A percentile compares a stretch with the other conserved stretches of the same genome.
phyloP scores from a whole-genome alignment of 768 basidiomycete species.

The Leucosporidium creatinivorum region DNA sequence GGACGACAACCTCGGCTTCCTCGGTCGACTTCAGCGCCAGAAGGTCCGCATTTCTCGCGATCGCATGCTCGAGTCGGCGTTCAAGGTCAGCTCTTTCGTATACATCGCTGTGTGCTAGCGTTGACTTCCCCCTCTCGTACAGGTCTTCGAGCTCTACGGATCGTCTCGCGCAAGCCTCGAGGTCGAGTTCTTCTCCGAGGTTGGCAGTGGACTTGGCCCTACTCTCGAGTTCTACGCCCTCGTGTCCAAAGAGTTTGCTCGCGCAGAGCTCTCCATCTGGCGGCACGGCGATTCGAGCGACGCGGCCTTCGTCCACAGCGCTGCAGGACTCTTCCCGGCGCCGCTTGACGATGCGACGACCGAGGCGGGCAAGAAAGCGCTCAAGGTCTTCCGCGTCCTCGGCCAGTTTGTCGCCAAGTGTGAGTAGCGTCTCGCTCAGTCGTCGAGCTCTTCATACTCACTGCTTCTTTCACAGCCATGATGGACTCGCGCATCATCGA shows the following conservation, averaged over 20 bases:
- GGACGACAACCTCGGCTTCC: constrained; percentile 84
- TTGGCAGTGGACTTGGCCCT: constrained; percentile 93
- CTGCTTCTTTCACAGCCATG: constrained; percentile 48
- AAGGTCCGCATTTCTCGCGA: constrained; percentile 94
- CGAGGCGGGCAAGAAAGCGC: constrained; percentile 57
- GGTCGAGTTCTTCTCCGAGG: constrained; percentile 98
- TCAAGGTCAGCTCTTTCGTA: constrained; percentile 50
- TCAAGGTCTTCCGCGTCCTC: constrained; percentile 77
- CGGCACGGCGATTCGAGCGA: constrained; percentile 52
- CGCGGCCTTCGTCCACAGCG: constrained; percentile 65
- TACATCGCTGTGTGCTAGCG: background rate
- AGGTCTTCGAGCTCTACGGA: constrained; percentile 80
- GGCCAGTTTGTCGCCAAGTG: constrained; percentile 90
- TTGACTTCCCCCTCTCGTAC: constrained; percentile 43
- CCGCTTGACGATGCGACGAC: constrained; percentile 45
- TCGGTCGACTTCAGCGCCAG: constrained; percentile 85
- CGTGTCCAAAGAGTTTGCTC: constrained; percentile 88
- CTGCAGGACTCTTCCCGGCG: constrained; percentile 76
- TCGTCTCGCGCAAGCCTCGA: constrained; percentile 88
- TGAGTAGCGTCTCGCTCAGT: background rate
- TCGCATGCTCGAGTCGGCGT: constrained; percentile 88
- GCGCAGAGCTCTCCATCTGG: constrained; percentile 83
- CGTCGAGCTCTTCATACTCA: too few species aligned
- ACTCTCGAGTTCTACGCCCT: constrained; percentile 98
- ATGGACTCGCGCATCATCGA: constrained; percentile 97